Conservation (phyloP, 2,329 filamentous ascomycete species). For the Cryphonectria japonica region DNA sequence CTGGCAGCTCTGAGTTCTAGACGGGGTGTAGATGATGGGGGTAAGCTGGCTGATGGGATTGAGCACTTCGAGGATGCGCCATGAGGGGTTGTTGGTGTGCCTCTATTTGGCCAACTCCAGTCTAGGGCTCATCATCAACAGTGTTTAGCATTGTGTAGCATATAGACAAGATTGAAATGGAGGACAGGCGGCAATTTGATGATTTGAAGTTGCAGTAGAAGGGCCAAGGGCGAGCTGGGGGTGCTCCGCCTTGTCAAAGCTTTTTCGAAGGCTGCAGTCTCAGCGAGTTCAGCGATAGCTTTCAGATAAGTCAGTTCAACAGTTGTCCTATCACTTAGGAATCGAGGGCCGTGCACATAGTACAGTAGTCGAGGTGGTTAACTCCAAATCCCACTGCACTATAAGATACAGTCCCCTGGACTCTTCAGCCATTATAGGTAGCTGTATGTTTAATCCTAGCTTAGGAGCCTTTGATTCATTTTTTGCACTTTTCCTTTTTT, state of each 20-base stretch:
- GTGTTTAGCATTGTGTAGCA: no score
- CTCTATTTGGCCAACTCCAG: no score
- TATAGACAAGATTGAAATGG: not conserved
- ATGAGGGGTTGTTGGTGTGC: not conserved
- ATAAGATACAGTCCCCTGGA: not conserved
- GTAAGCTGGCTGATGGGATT: conserved; percentile 22
- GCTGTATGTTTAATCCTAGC: not conserved
- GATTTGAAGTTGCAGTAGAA: not conserved
- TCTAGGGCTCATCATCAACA: not conserved
- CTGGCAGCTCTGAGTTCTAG: not conserved
- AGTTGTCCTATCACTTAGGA: not conserved
- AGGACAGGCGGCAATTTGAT: not conserved
- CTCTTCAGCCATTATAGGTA: not conserved
- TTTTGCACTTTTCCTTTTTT: not conserved
- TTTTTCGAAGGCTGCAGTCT: not conserved
- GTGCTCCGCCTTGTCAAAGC: not conserved
- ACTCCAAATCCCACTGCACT: not conserved
- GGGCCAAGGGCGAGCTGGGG: no score
- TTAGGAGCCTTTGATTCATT: not conserved
- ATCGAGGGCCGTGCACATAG: not conserved
- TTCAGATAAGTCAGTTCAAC: not conserved
- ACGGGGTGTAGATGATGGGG: conserved; percentile 1
- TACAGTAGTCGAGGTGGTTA: not conserved
- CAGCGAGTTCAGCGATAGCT: not conserved
- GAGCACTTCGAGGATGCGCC: conserved; percentile 15